These are phyloP conservation scores for Neospora caninum DNA, from an alignment of 169 alveolate species.

Conservation along the genomic window DNA sequence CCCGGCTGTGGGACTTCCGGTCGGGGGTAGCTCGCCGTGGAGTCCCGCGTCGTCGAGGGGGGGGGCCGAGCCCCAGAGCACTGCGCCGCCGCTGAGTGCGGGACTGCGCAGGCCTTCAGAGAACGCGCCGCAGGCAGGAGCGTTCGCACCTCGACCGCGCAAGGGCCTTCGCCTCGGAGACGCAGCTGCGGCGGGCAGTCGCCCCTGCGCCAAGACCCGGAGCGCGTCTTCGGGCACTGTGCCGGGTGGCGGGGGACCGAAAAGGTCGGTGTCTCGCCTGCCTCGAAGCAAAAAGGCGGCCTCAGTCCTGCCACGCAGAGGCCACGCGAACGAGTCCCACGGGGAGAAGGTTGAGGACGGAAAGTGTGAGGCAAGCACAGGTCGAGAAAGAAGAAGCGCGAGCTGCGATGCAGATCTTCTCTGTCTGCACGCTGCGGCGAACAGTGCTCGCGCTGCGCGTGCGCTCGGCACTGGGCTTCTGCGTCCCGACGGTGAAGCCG, in stretches of 20 bases:
- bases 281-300: background rate
- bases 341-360: background rate
- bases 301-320: background rate
- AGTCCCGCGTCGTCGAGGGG: background rate
- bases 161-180: background rate
- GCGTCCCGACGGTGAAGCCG: too few species aligned
- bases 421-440: background rate
- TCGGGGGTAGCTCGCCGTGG: background rate
- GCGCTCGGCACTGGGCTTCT: too few species aligned
- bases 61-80: background rate
- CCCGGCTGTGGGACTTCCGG: background rate
- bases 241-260: background rate
- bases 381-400: background rate
- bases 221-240: background rate
- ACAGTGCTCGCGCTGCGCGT: background rate
- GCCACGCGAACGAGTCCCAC: background rate
- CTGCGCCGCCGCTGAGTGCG: background rate
- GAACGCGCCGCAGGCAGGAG: background rate
- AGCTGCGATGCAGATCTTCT: background rate
- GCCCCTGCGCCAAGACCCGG: background rate
- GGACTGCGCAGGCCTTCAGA: background rate
- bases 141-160: background rate
- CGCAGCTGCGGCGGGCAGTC: background rate
- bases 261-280: background rate
- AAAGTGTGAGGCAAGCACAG: background rate